Evolutionary conservation across 176 grass and related monocot genomes (phyloP), one percentile per base, ranked within the genome.

Genomic region (Avena atlantica): DNA sequence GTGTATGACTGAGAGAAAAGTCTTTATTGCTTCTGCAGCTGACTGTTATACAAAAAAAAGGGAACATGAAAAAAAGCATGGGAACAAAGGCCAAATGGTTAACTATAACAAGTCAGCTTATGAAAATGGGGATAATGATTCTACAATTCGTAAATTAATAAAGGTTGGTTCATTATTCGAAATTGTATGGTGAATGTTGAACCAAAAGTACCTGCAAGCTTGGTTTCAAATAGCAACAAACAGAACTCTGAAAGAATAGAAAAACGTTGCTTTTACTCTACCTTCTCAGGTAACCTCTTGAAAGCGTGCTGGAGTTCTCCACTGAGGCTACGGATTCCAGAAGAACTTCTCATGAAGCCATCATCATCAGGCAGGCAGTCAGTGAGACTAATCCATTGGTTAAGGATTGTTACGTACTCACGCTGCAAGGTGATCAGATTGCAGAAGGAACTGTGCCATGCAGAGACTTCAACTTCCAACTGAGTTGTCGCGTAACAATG

Each of bases 361-460:
- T 89, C 84, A 53, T 76, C 82, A 68, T 97, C 87, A 25, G 94
- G 91, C 70, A 94, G 91, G 80, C 85, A 88, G 45, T 94, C 92
- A 5, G 92, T 94, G 75, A 97, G 92, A 79, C 85, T 88, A 71
- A 97, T 90, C 97, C 97, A 99, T 57, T 99, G 85, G 80, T 88
- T 91, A 81, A 99, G 92, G 65, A 83, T 90, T 79, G 77, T 80
- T 52, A 94, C 58, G 12, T 99, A 99, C 20, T 88, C 92, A 48
- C 94, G 91, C 83, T 99, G 97, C 80, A 89, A 92, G 57, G 70
- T 62, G 78, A 99, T 89, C 13, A 99, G 89, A 67, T 89, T 93
- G 56, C 92, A 93, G 91, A 99, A 99, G 70, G 97, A 91, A 80
- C 16, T 72, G 34, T 99, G 88, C 97, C 97, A 99, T 62, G 88